Evolutionary conservation across 2,329 filamentous ascomycete genomes (phyloP).

Genomic region (Westerdykella aurantiaca): DNA sequence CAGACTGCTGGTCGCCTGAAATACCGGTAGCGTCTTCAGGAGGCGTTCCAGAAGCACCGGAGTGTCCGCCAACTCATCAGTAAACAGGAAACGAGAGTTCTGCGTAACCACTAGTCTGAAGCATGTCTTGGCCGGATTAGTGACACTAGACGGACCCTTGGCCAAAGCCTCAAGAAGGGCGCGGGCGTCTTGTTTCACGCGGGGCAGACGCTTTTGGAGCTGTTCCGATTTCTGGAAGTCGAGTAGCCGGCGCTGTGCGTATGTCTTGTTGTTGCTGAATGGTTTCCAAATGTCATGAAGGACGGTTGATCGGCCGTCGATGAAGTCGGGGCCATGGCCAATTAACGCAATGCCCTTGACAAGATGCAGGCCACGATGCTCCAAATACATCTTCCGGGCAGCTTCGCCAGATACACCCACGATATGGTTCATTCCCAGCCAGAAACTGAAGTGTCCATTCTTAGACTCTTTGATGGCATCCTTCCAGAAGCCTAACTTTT

Average conservation of each 20-base stretch:
- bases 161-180: constrained; percentile 38
- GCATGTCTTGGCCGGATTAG: constrained; percentile 51
- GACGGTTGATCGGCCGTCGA: constrained; percentile 1
- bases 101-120: constrained; percentile 51
- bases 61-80: constrained; percentile 50
- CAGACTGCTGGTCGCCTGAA: constrained; percentile 37
- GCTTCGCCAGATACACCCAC: constrained; percentile 43
- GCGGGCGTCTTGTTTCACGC: constrained; percentile 39
- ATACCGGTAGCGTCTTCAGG: constrained; percentile 45
- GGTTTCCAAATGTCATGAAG: not conserved
- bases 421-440: constrained; percentile 43
- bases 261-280: not conserved
- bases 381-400: constrained; percentile 34
- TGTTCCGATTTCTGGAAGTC: constrained; percentile 23
- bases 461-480: not conserved
- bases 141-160: constrained; percentile 30
- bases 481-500: not conserved
- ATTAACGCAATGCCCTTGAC: not conserved
- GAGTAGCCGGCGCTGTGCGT: constrained; percentile 11
- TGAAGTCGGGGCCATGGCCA: constrained; percentile 4
- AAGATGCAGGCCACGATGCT: not conserved
- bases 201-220: constrained; percentile 33
- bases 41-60: constrained; percentile 39
- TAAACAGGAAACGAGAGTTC: constrained; percentile 53
- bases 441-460: constrained; percentile 42